Base-by-base conservation (phyloP, 805 yeast species). In the Nakazawaea sp. region DNA sequence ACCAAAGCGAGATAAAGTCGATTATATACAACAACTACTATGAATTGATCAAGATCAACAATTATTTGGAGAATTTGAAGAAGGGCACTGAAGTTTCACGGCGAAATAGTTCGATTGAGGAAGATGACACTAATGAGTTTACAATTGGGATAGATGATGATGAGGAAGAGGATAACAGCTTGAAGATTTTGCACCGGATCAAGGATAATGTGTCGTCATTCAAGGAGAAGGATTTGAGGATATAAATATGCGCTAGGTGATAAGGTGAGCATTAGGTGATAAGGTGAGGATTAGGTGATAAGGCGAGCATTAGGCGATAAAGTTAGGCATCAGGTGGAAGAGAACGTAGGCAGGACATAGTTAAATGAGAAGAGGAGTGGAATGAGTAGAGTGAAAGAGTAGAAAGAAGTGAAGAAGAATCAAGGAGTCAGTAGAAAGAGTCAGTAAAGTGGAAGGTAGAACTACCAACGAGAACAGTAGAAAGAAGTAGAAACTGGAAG, bases 1-100 rank as follows among this genome's bases (percentile, higher is more conserved):
- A 70, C 35, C 78, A 75, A 42, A 70, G 75, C 48, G 76, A 73
- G 32, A 78, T 79, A 44, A 81, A 81, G 47, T 73, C 82, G 20
- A 79, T 81, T 29, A 78, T 81, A 9, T 81, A 81, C 55, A 84
- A 81, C 54, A 81, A 81, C 49, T 81, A 81, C 62, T 79, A 76
- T 52, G 89, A 81, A 43, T 59, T 81, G 45, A 79, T 81, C 49
- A 78, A 78, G 48, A 70, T 81, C 41, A 79, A 76, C 47, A 73
- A 77, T 32, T 70, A 79, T 3, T 56, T 81, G 35, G 54, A 52
- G 37, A 62, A 58, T 25, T 40, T 66, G 30, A 59, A 59, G 27
- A 49, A 45, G 18, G 18, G 32, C 4, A 30, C 30, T 6, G 36
- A 27, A 13, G 17, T 21, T 5, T 18, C 16, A 5, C 18, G 11